Evolutionary conservation across 768 basidiomycete species (phyloP), one percentile per base, ranked within the genome.

Genomic region (Lentinula guzmanii): DNA sequence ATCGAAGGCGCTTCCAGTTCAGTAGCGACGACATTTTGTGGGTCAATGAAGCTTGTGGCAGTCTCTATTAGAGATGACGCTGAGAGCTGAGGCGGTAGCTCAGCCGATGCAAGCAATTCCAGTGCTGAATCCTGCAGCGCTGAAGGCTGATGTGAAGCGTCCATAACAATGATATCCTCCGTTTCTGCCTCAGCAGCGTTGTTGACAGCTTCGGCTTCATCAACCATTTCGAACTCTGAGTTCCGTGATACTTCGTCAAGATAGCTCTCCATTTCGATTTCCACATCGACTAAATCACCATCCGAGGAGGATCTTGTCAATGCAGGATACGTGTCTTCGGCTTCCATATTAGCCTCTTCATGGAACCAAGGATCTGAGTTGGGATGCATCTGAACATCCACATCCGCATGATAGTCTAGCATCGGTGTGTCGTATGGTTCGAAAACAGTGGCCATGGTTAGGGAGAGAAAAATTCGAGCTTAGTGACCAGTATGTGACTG

Each of bases 241-340:
- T 77, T 74, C 18, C 72, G 57, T 9, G 50, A 68, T 18, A 72
- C 73, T 43, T 77, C 80, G 41, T 67, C 75, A 5, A 77, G 73
- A 61, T 80, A 79, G 52, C 79, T 74, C 59, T 85, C 84, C 86
- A 89, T 88, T 62, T 89, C 86, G 50, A 89, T 79, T 68, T 89
- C 86, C 56, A 87, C 77, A 46, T 78, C 79, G 53, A 71, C 67
- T 28, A 75, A 70, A 52, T 78, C 75, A 34, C 66, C 66, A 64
- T 69, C 68, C 64, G 46, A 59, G 46, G 58, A 59, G 34, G 56
- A 72, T 70, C 48, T 70, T 66, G 52, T 64, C 57, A 60, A 59
- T 60, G 61, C 58, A 58, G 60, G 46, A 58, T 74, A 72, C 54
- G 68, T 68, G 65, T 85, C 85, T 60, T 85, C 84, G 13, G 37